These are phyloP conservation scores for Jamesozyma spencerorum DNA, from an alignment of 805 yeast species.

Conservation along the genomic window DNA sequence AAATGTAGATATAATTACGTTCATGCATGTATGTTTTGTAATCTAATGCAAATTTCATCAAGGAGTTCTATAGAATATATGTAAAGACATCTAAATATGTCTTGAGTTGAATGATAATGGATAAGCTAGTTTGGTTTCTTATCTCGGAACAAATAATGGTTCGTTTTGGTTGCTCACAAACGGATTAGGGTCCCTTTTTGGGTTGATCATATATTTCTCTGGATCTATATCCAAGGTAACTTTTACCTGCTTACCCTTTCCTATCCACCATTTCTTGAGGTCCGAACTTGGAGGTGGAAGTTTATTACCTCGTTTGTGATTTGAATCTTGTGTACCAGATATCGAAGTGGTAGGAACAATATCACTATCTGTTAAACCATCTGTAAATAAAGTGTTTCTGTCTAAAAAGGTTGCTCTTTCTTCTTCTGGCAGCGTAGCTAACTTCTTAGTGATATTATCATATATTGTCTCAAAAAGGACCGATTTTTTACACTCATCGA, in stretches of 20 bases:
- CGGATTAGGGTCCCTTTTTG: conserved; percentile 63
- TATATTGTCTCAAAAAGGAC: conserved; percentile 47
- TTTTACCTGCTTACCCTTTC: conserved; percentile 65
- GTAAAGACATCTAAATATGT: background rate
- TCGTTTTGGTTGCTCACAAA: conserved; percentile 46
- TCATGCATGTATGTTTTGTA: too few species aligned
- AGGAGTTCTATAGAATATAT: background rate
- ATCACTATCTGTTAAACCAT: conserved; percentile 11
- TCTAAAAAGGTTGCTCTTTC: conserved; percentile 46
- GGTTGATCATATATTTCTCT: conserved; percentile 50
- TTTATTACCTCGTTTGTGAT: conserved; percentile 19
- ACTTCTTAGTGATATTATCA: conserved; percentile 39
- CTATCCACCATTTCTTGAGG: conserved; percentile 83
- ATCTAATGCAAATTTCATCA: too few species aligned
- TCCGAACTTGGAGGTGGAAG: conserved; percentile 90
- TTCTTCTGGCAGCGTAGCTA: conserved; percentile 32
- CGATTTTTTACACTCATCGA: conserved; percentile 49
- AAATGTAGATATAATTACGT: background rate
- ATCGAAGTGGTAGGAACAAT: background rate
- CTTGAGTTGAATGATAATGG: too few species aligned
- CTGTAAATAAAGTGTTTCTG: conserved; percentile 9
- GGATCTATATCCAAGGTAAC: conserved; percentile 40
- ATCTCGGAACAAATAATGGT: conserved; percentile 19
- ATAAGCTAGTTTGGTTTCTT: background rate
- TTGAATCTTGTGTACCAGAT: conserved; percentile 3